A percentile compares a stretch with the other conserved stretches of the same genome.
Conservation (phyloP, 106 monocot species). For the Phalaenopsis aphrodite region DNA sequence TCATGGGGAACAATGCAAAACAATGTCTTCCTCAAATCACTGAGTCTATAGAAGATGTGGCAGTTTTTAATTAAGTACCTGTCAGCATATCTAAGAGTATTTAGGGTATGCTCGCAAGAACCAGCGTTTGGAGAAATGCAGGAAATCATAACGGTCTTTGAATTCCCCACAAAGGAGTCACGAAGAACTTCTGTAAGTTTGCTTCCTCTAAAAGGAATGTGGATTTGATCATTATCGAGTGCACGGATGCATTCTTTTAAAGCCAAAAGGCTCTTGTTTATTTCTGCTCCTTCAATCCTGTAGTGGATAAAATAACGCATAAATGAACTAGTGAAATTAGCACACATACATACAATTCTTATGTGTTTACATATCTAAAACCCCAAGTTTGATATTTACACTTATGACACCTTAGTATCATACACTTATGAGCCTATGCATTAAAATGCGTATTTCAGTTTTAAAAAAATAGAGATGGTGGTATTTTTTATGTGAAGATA, state of each 20-base stretch:
- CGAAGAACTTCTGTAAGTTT: slow-evolving; percentile 93
- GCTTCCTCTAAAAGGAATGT: slow-evolving; percentile 89
- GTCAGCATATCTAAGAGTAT: slow-evolving; percentile 95
- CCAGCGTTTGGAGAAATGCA: slow-evolving; percentile 80
- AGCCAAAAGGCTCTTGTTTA: slow-evolving; percentile 85
- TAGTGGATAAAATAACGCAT: background rate
- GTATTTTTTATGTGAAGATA: no score
- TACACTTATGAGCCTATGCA: no score
- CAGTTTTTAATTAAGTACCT: slow-evolving; percentile 33
- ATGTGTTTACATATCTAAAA: no score
- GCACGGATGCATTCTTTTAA: slow-evolving; percentile 89
- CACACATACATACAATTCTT: no score
- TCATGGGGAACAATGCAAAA: background rate
- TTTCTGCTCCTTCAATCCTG: slow-evolving; percentile 94
- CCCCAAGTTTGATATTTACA: no score
- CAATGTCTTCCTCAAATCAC: background rate
- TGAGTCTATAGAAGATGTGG: background rate
- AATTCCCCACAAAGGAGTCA: slow-evolving; percentile 87
- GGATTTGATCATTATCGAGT: slow-evolving; percentile 87
- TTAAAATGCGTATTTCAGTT: no score
- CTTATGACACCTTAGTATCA: no score
- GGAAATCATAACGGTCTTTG: slow-evolving; percentile 91
- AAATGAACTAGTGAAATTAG: background rate
- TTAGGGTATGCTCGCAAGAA: slow-evolving; percentile 91
- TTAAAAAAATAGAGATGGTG: no score